Evolutionary conservation across 108 stramenopile genomes (phyloP).

Genomic region (Cyclotella baltica): DNA sequence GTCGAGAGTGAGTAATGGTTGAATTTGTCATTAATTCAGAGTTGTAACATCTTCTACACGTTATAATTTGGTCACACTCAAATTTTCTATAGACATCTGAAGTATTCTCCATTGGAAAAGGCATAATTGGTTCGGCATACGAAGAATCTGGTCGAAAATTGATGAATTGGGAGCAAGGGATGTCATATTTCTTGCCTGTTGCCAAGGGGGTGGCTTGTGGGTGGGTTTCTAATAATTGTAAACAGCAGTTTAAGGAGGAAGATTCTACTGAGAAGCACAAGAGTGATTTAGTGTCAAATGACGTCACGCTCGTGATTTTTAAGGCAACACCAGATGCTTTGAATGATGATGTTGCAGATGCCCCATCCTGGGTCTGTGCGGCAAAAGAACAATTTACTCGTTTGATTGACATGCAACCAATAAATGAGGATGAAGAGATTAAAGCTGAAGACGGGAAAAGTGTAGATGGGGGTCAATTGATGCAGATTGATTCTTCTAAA

Average conservation of each 20-base stretch:
- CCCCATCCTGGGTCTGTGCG: slow-evolving; percentile 10
- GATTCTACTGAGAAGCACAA: neutral
- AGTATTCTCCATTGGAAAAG: slow-evolving; percentile 70
- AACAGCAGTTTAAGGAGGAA: neutral
- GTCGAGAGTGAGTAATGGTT: slow-evolving; percentile 34
- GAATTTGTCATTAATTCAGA: neutral
- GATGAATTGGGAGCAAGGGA: slow-evolving; percentile 62
- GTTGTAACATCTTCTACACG: neutral
- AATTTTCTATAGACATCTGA: slow-evolving; percentile 21
- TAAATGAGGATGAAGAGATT: too few species aligned
- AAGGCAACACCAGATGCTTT: slow-evolving; percentile 18
- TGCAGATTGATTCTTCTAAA: too few species aligned
- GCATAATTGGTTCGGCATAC: slow-evolving; percentile 71
- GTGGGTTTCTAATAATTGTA: slow-evolving; percentile 67
- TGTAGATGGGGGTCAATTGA: too few species aligned
- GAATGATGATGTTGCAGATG: neutral
- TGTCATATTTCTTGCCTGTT: slow-evolving; percentile 53
- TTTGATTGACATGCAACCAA: neutral
- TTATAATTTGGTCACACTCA: neutral
- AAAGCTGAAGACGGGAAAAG: too few species aligned
- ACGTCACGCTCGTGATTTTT: neutral
- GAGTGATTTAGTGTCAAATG: neutral
- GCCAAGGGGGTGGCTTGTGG: slow-evolving; percentile 74
- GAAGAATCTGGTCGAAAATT: slow-evolving; percentile 60
- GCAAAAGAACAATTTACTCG: slow-evolving; percentile 1